phyloP scores from a whole-genome alignment of 2,329 filamentous ascomycete genomes.

The Epichloe glyceriae region DNA sequence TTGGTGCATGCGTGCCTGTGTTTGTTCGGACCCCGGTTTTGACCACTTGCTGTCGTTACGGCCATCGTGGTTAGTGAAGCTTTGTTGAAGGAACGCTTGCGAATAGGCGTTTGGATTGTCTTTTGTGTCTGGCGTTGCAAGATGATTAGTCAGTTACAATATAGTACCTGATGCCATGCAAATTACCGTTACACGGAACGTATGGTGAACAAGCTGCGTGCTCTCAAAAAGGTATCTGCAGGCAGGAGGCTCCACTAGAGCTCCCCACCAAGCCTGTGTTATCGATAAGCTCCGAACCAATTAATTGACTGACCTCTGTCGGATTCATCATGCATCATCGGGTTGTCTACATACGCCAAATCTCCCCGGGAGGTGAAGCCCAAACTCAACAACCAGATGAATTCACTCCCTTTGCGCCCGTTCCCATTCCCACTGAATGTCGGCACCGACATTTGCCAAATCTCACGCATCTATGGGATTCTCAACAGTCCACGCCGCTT shows the following conservation, averaged over 20 bases:
- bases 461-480: slow-evolving; percentile 50
- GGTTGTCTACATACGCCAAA: too few relatives aligned
- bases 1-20: not conserved
- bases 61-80: not conserved
- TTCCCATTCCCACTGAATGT: slow-evolving; percentile 57
- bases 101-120: not conserved
- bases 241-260: not conserved
- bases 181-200: too few relatives aligned
- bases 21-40: not conserved
- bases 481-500: slow-evolving; percentile 30
- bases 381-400: not conserved
- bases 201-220: too few relatives aligned
- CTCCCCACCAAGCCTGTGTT: slow-evolving; percentile 2
- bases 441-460: slow-evolving; percentile 67
- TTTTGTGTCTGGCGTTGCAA: not conserved
- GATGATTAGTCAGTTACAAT: too few relatives aligned
- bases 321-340: too few relatives aligned
- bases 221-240: too few relatives aligned
- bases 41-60: not conserved
- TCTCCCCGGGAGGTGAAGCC: not conserved
- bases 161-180: too few relatives aligned
- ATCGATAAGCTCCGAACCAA: slow-evolving; percentile 9
- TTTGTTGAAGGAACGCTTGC: not conserved
- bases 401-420: slow-evolving; percentile 9
- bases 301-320: too few relatives aligned